phyloP scores from a whole-genome alignment of 768 basidiomycete genomes.

The Mrakia gelida region DNA sequence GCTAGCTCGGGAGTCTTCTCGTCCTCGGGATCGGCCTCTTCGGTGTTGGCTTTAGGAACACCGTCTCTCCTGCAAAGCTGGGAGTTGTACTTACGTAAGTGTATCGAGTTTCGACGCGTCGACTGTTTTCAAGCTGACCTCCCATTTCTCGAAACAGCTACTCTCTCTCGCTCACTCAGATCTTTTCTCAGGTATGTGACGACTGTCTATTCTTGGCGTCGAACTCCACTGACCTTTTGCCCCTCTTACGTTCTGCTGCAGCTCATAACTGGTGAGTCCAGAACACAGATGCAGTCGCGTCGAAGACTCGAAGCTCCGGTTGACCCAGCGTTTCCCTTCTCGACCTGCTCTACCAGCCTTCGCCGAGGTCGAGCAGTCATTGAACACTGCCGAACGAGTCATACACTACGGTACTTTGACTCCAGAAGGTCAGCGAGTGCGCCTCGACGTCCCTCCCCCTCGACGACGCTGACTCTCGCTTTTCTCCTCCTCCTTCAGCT shows the following conservation, averaged over 20 bases:
- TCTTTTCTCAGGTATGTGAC: too few relatives aligned
- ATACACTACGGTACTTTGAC: too few relatives aligned
- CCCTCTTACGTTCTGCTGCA: too few relatives aligned
- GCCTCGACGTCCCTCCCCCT: neutral
- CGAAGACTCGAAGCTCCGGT: too few relatives aligned
- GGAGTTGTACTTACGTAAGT: constrained; percentile 64
- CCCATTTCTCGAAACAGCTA: neutral
- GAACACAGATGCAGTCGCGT: too few relatives aligned
- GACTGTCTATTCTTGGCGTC: too few relatives aligned
- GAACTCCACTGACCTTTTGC: too few relatives aligned
- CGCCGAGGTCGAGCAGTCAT: constrained; percentile 71
- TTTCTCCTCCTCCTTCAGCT: neutral
- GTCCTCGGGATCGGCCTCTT: constrained; percentile 71
- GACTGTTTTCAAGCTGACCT: too few relatives aligned
- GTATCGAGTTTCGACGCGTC: neutral
- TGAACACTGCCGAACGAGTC: constrained; percentile 61
- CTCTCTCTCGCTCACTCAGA: too few relatives aligned
- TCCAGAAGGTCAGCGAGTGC: neutral
- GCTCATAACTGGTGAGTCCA: too few relatives aligned
- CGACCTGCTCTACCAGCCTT: neutral
- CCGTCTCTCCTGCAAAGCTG: constrained; percentile 73
- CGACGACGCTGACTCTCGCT: too few relatives aligned
- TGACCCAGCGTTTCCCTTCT: too few relatives aligned
- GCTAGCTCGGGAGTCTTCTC: constrained; percentile 63
- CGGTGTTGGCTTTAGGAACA: constrained; percentile 67